Percentiles rank a stretch among this genome's conserved stretches.
phyloP scores from a whole-genome alignment of 768 basidiomycete genomes.

The Rickenella mellea region DNA sequence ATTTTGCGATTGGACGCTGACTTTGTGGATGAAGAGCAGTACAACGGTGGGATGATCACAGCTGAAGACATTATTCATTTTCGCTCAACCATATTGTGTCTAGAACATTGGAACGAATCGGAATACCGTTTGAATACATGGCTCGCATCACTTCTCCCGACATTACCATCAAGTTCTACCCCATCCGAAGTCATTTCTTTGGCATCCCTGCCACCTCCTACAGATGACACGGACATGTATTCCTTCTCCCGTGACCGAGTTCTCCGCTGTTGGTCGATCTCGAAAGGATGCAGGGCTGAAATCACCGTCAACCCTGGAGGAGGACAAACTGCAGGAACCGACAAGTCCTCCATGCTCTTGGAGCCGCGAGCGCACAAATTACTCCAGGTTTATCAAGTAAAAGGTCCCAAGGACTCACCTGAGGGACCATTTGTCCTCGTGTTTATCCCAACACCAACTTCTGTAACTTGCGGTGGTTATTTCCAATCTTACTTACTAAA shows the following conservation, averaged over 20 bases:
- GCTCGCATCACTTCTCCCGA: constrained; percentile 56
- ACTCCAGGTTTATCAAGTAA: constrained; percentile 57
- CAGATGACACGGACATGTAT: constrained; percentile 68
- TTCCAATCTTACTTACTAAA: constrained; percentile 58
- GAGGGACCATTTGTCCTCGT: constrained; percentile 52
- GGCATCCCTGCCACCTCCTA: constrained; percentile 66
- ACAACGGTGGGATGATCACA: constrained; percentile 42
- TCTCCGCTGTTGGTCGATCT: constrained; percentile 76
- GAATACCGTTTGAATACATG: constrained; percentile 49
- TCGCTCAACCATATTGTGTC: constrained; percentile 8
- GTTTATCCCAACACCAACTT: constrained; percentile 62
- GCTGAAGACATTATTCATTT: background rate
- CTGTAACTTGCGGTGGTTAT: constrained; percentile 63
- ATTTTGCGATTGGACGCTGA: constrained; percentile 65
- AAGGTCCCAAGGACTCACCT: no score
- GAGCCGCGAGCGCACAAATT: constrained; percentile 54
- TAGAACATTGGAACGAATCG: constrained; percentile 68
- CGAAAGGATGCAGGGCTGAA: constrained; percentile 41
- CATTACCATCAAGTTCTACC: constrained; percentile 34
- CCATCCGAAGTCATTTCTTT: constrained; percentile 61
- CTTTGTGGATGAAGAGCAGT: constrained; percentile 38
- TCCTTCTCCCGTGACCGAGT: constrained; percentile 82
- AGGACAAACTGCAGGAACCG: background rate
- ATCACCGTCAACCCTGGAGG: background rate
- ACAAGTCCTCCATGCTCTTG: constrained; percentile 39